Evolutionary conservation across 257 asterid species (phyloP).

Genomic region (Solanum chaucha): DNA sequence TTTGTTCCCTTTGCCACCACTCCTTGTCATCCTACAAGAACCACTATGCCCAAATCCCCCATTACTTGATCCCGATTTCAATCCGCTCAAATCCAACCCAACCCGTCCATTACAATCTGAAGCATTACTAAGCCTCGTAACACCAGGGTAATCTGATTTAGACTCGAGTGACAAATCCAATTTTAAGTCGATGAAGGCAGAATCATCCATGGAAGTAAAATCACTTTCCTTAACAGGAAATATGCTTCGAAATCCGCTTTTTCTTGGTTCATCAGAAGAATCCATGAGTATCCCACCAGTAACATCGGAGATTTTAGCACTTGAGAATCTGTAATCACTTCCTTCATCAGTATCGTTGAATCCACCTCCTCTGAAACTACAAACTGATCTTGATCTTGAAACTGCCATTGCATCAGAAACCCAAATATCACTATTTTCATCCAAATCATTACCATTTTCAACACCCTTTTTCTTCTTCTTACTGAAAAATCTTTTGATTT

Average conservation of each 20-base stretch:
- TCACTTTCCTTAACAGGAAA: conserved; percentile 78
- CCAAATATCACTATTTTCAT: conserved; percentile 38
- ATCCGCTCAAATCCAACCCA: not conserved
- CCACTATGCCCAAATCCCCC: conserved; percentile 7
- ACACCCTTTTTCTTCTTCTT: conserved; percentile 32
- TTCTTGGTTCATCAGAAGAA: conserved; percentile 17
- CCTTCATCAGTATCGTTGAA: conserved; percentile 28
- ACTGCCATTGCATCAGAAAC: conserved; percentile 23
- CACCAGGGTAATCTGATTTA: conserved; percentile 12
- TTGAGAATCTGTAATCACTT: conserved; percentile 44
- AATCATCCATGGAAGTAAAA: conserved; percentile 71
- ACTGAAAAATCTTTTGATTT: conserved; percentile 54
- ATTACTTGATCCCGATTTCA: not conserved
- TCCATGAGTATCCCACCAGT: conserved; percentile 51
- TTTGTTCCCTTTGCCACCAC: conserved; percentile 27
- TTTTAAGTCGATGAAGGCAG: conserved; percentile 74
- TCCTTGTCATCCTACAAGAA: conserved; percentile 35
- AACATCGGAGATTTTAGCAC: conserved; percentile 88
- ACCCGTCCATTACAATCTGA: conserved; percentile 23
- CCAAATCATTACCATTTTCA: conserved; percentile 11
- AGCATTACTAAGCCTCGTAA: conserved; percentile 17
- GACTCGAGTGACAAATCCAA: conserved; percentile 48
- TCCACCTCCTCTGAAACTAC: conserved; percentile 56
- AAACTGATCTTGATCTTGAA: conserved; percentile 80
- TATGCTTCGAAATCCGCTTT: conserved; percentile 17